These are phyloP conservation scores for Umbelopsis vinacea DNA, from an alignment of 192 early-diverging fungal species.

Conservation along the genomic window DNA sequence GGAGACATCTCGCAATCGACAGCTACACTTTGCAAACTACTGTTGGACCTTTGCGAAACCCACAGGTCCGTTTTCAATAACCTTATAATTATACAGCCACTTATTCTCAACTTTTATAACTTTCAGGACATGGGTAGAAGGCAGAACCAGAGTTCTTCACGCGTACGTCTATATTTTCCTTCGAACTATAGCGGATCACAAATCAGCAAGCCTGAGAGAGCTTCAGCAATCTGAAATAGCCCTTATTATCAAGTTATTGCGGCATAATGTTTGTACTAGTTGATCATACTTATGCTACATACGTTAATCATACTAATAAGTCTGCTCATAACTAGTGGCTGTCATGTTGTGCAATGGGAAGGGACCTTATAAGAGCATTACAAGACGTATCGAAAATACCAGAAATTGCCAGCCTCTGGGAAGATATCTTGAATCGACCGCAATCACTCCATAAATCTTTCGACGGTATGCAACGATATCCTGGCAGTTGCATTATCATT, in stretches of 20 bases:
- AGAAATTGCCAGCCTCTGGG: slow-evolving; percentile 61
- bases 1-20: slow-evolving; percentile 60
- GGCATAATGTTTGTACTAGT: slow-evolving; percentile 53
- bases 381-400: slow-evolving; percentile 62
- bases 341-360: slow-evolving; percentile 62
- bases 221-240: slow-evolving; percentile 57
- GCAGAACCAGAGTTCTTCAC: slow-evolving; percentile 42
- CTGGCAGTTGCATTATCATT: no score
- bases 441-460: slow-evolving; percentile 59
- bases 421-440: slow-evolving; percentile 56
- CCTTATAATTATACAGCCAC: no score
- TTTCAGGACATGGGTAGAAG: slow-evolving; percentile 30
- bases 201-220: slow-evolving; percentile 21
- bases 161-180: slow-evolving; percentile 49
- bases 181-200: slow-evolving; percentile 62
- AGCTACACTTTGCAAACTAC: slow-evolving; percentile 47
- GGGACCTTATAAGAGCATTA: slow-evolving; percentile 69
- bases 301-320: neutral
- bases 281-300: neutral
- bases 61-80: slow-evolving; percentile 32
- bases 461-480: slow-evolving; percentile 30
- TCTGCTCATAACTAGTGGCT: slow-evolving; percentile 31
- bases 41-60: slow-evolving; percentile 52
- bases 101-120: neutral
- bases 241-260: slow-evolving; percentile 53